These are phyloP conservation scores for Laguncularia racemosa DNA, from an alignment of 345 rosid genomes.

Conservation along the genomic window DNA sequence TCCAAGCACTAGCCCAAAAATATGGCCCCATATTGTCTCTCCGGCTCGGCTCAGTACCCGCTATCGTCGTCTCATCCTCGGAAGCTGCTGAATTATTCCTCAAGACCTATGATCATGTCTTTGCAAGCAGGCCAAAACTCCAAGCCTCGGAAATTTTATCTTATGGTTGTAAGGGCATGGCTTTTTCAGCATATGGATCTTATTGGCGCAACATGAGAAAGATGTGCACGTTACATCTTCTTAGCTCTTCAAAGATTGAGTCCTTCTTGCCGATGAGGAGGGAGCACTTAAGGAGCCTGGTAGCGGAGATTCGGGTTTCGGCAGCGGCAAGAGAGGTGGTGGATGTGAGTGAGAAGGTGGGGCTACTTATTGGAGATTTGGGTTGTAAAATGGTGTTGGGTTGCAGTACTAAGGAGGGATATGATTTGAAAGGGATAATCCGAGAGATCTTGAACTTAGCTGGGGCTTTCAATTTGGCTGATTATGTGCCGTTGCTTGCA, in stretches of 20 bases:
- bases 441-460: too few relatives aligned
- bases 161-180: conserved; percentile 17
- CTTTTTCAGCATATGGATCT: conserved; percentile 20
- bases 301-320: not conserved
- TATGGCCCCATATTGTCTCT: conserved; percentile 40
- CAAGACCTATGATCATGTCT: conserved; percentile 30
- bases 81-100: conserved; percentile 32
- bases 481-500: too few relatives aligned
- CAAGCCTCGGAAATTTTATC: conserved; percentile 16
- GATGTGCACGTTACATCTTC: conserved; percentile 36
- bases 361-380: too few relatives aligned
- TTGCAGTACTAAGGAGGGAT: too few relatives aligned
- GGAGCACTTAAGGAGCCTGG: conserved; percentile 26
- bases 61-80: conserved; percentile 33
- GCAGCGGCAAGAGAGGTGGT: too few relatives aligned
- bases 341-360: too few relatives aligned
- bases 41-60: conserved; percentile 21
- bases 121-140: conserved; percentile 24
- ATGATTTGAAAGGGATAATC: too few relatives aligned
- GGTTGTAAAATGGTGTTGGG: too few relatives aligned
- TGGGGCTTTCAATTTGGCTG: too few relatives aligned
- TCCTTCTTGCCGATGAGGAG: conserved; percentile 23
- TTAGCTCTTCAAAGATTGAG: conserved; percentile 22
- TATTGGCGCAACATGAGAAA: conserved; percentile 37
- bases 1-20: conserved; percentile 21